Evolutionary conservation across 23 red algal genomes (phyloP).

Genomic region (Agarophyton chilense): DNA sequence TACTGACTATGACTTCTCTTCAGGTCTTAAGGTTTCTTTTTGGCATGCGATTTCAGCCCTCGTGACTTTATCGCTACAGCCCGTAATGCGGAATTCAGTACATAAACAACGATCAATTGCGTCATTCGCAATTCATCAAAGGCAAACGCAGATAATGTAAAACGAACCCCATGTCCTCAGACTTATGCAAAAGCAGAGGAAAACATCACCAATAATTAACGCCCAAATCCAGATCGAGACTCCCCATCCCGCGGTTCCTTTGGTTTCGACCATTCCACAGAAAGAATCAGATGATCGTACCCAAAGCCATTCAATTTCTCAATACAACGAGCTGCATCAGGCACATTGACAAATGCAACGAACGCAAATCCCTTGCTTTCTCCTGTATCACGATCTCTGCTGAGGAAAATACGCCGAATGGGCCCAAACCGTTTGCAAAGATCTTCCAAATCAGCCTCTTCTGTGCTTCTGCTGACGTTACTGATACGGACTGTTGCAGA

Average conservation of each 20-base stretch:
- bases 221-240: slow-evolving; percentile 17
- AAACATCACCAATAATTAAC: background rate
- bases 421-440: slow-evolving; percentile 88
- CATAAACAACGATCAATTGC: too few relatives aligned
- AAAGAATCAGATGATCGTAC: slow-evolving; percentile 97
- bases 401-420: slow-evolving; percentile 86
- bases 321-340: slow-evolving; percentile 79
- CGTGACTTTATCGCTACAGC: too few relatives aligned
- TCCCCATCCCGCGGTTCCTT: slow-evolving; percentile 81
- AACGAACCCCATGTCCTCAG: background rate
- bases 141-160: too few relatives aligned
- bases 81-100: too few relatives aligned
- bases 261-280: slow-evolving; percentile 95
- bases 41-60: too few relatives aligned
- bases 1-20: too few relatives aligned
- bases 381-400: slow-evolving; percentile 88
- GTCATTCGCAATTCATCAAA: too few relatives aligned
- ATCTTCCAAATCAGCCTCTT: slow-evolving; percentile 92
- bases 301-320: slow-evolving; percentile 93
- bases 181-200: background rate
- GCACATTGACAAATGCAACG: slow-evolving; percentile 76
- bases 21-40: too few relatives aligned
- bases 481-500: slow-evolving; percentile 95
- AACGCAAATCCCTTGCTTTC: slow-evolving; percentile 97
- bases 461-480: slow-evolving; percentile 87